Evolutionary conservation across 2,329 filamentous ascomycete genomes (phyloP).

Genomic region (Lachnellula willkommii): DNA sequence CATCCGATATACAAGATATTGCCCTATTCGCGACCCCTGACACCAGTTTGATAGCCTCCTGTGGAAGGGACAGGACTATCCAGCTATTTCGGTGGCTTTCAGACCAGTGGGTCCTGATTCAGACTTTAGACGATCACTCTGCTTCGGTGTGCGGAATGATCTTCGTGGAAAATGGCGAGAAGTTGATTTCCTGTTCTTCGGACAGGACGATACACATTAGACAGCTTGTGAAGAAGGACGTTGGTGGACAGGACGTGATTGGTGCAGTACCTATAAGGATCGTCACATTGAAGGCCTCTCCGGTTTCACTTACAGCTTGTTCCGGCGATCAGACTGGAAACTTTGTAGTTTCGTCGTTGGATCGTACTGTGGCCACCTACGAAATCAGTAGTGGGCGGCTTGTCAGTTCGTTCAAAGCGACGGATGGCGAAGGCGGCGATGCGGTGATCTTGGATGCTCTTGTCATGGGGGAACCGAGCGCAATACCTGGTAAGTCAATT

Average conservation of each 20-base stretch:
- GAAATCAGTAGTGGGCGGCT: conserved; percentile 64
- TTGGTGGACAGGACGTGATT: conserved; percentile 52
- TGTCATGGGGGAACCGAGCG: conserved; percentile 54
- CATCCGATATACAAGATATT: conserved; percentile 78
- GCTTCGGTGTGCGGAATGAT: conserved; percentile 76
- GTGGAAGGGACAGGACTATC: conserved; percentile 83
- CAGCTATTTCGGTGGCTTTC: conserved; percentile 69
- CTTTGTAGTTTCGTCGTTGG: conserved; percentile 54
- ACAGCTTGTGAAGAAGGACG: conserved; percentile 67
- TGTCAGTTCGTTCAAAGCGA: conserved; percentile 71
- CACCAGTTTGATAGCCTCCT: conserved; percentile 68
- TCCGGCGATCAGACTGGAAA: conserved; percentile 48
- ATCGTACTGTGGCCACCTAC: conserved; percentile 56
- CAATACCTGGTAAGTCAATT: conserved; percentile 39
- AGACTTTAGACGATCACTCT: conserved; percentile 88
- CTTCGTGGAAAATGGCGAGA: conserved; percentile 62
- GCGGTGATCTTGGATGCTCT: conserved; percentile 79
- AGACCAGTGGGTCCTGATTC: conserved; percentile 67
- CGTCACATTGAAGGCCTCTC: conserved; percentile 79
- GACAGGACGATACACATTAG: conserved; percentile 84
- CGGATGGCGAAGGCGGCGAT: conserved; percentile 74
- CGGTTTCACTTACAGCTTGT: conserved; percentile 73
- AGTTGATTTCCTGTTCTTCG: conserved; percentile 77
- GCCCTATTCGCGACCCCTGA: conserved; percentile 60
- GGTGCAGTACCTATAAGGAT: conserved; percentile 74